Percentiles rank a stretch among this genome's conserved stretches.
These are phyloP conservation scores for Russula abietina DNA, from an alignment of 768 basidiomycete species.

Conservation along the genomic window DNA sequence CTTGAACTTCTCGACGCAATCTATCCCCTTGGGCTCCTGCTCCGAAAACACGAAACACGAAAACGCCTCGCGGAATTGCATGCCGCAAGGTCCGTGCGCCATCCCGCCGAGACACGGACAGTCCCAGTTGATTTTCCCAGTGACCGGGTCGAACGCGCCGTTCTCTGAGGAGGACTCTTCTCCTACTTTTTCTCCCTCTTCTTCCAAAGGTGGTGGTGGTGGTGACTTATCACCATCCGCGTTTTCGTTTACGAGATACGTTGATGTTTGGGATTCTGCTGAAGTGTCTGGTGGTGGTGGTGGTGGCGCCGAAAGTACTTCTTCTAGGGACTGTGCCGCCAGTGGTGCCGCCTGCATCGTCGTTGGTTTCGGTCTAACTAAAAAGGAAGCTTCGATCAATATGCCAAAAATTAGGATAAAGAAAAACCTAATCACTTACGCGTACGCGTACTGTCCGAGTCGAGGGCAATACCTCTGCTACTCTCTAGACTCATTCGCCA, in stretches of 20 bases:
- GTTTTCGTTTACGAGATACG: slow-evolving; percentile 1
- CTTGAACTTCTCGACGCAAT: slow-evolving; percentile 97
- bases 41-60: slow-evolving; percentile 95
- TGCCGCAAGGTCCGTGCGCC: slow-evolving; percentile 95
- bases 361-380: slow-evolving; percentile 1
- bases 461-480: slow-evolving; percentile 26
- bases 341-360: slow-evolving; percentile 6
- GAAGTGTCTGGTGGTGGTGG: background rate
- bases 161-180: slow-evolving; percentile 25
- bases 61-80: slow-evolving; percentile 90
- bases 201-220: slow-evolving; percentile 26
- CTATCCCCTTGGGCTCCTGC: slow-evolving; percentile 93
- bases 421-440: too few species aligned
- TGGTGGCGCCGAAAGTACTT: slow-evolving; percentile 5
- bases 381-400: slow-evolving; percentile 3
- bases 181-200: slow-evolving; percentile 26
- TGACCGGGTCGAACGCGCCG: slow-evolving; percentile 88
- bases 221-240: slow-evolving; percentile 20
- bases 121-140: slow-evolving; percentile 99
- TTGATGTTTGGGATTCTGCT: background rate
- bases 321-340: slow-evolving; percentile 1
- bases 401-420: background rate
- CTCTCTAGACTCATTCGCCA: slow-evolving; percentile 29
- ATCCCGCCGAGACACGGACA: slow-evolving; percentile 98
- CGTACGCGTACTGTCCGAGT: slow-evolving; percentile 20